Percentiles rank a stretch among this genome's conserved stretches.
Conservation (phyloP, 2,329 filamentous ascomycete species). For the Botrytis aclada region DNA sequence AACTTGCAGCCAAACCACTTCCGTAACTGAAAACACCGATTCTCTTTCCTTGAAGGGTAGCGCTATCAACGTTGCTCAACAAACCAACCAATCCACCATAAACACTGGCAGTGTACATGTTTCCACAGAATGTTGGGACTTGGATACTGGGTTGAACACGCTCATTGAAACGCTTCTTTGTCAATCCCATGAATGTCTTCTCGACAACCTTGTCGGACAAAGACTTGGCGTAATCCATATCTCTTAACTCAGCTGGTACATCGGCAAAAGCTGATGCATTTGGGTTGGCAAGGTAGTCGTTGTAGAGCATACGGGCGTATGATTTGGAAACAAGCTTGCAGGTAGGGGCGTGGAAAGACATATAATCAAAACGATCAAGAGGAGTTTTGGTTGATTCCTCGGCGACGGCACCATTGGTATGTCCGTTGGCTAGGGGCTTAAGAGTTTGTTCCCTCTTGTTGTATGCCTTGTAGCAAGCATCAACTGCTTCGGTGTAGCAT, state of each 20-base stretch:
- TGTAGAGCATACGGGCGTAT: constrained; percentile 79
- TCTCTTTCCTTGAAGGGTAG: constrained; percentile 51
- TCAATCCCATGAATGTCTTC: constrained; percentile 81
- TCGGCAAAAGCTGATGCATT: constrained; percentile 66
- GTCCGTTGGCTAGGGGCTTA: constrained; percentile 49
- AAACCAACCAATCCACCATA: constrained; percentile 54
- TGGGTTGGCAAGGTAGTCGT: constrained; percentile 75
- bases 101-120: constrained; percentile 62
- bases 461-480: constrained; percentile 79
- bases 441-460: constrained; percentile 66
- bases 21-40: constrained; percentile 65
- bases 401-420: constrained; percentile 49
- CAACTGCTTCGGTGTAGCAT: constrained; percentile 79
- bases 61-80: constrained; percentile 56
- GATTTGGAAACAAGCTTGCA: constrained; percentile 88
- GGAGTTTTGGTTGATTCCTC: constrained; percentile 51
- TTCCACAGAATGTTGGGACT: constrained; percentile 71
- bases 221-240: constrained; percentile 76
- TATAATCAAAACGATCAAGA: constrained; percentile 79
- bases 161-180: constrained; percentile 81
- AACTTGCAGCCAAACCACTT: constrained; percentile 65
- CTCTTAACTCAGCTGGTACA: constrained; percentile 71
- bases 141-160: constrained; percentile 71
- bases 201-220: constrained; percentile 78
- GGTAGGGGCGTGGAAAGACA: constrained; percentile 79